phyloP scores from a whole-genome alignment of 2,329 filamentous ascomycete species.

The Diaporthe sp. region DNA sequence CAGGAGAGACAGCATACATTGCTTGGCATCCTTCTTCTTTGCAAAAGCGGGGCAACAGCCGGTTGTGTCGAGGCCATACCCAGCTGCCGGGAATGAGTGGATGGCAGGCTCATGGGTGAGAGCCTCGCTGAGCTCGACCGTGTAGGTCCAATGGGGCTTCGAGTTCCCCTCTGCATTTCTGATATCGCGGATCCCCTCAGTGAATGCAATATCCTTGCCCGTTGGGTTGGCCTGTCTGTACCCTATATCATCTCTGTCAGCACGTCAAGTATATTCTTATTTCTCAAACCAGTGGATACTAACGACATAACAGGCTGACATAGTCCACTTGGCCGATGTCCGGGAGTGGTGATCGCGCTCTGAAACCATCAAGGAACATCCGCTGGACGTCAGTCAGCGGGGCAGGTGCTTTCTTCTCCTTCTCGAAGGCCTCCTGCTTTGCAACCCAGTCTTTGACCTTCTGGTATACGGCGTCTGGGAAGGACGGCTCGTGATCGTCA shows the following conservation, averaged over 20 bases:
- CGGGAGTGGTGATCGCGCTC: conserved; percentile 43
- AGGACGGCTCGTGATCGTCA: not conserved
- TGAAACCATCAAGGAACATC: conserved; percentile 54
- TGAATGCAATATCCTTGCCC: conserved; percentile 42
- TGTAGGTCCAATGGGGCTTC: conserved; percentile 45
- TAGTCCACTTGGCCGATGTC: conserved; percentile 52
- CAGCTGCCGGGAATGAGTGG: conserved; percentile 22
- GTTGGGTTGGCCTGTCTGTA: not conserved
- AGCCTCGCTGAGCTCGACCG: conserved; percentile 47
- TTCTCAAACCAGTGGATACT: conserved; percentile 38
- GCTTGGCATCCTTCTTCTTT: conserved; percentile 67
- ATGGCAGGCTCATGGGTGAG: not conserved
- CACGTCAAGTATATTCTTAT: not conserved
- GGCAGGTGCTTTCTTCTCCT: conserved; percentile 48
- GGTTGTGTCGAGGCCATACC: conserved; percentile 37
- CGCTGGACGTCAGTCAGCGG: conserved; percentile 55
- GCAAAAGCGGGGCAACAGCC: conserved; percentile 53
- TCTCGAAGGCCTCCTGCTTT: conserved; percentile 55
- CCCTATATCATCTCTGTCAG: conserved; percentile 3
- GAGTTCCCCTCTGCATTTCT: conserved; percentile 20
- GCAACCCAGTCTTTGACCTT: conserved; percentile 57
- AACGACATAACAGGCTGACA: conserved; percentile 55
- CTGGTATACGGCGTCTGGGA: conserved; percentile 46
- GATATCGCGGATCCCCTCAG: conserved; percentile 40
- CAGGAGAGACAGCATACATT: conserved; percentile 46